Base-by-base conservation (phyloP, 2,329 filamentous ascomycete species). In the Acrocalymma vagum region DNA sequence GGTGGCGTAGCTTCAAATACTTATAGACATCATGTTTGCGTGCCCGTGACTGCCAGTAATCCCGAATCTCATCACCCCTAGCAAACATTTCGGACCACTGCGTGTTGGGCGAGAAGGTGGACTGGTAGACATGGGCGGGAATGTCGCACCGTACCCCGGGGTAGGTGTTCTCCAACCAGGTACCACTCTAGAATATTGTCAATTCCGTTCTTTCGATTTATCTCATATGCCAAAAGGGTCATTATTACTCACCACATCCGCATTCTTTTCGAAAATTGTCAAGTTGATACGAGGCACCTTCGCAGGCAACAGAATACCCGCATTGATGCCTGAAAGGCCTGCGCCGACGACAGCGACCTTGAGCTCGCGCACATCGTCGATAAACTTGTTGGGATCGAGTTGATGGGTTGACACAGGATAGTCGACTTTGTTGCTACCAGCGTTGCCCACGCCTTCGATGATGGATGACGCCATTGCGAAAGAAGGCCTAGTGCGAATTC, bases 281-380 rank as follows among this genome's bases (percentile, higher is more conserved):
- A 90, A 67, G 29, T 87, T 71, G 31, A 90, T 79, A 0, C 79
- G 78, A 0, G 87, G 86, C 0, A 90, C 81, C 50, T 90, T 90
- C 8, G 72, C 78, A 0, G 86, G 86, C 1, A 91, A 71, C 7
- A 90, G 67, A 6, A 84, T 76, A 1, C 85, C 87, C 1, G 86
- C 82, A 4, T 80, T 78, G 23, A 87, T 77, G 3, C 85, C 85
- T 0, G 82, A 67, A 0, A 88, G 66, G 0, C 85, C 85, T 7
- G 83, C 84, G 2, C 85, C 85, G 21, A 88, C 79, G 0, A 88
- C 77, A 0, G 78, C 81, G 1, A 86, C 83, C 32, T 76, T 63
- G 15, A 69, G 32, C 14, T 49, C 35, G n/a, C 58, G 52, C 14
- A 65, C 51, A 34, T 66, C 51, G 31, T 70, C 67, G 14, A 69